A percentile compares a stretch with the other conserved stretches of the same genome.
Evolutionary conservation across 1,139 yeast genomes (phyloP).

Genomic region (Candida sanyaensis): DNA sequence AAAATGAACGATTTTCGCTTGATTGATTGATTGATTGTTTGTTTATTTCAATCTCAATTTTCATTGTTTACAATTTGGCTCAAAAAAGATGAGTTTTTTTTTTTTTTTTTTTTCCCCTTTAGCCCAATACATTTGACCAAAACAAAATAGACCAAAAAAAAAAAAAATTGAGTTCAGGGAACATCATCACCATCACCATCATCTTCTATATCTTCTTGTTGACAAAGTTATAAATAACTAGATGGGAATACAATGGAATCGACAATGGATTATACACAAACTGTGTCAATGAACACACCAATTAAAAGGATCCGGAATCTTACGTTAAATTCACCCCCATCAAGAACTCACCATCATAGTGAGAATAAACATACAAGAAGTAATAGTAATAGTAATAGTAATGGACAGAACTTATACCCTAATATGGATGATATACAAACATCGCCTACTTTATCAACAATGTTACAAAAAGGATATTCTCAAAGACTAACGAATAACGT

Average conservation of each 20-base stretch:
- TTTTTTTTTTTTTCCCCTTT: not conserved
- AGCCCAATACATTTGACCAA: not conserved
- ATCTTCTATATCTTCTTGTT: too few species aligned
- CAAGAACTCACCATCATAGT: conserved; percentile 5
- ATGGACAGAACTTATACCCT: conserved; percentile 17
- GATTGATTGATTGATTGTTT: not conserved
- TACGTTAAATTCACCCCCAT: conserved; percentile 33
- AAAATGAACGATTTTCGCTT: too few species aligned
- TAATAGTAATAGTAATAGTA: not conserved
- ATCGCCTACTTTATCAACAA: conserved; percentile 18
- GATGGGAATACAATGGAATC: not conserved
- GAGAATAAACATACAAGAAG: not conserved
- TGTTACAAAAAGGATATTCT: conserved; percentile 45
- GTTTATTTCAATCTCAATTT: not conserved
- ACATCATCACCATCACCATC: not conserved
- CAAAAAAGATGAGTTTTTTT: not conserved
- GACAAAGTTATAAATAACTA: not conserved
- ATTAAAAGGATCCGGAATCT: conserved; percentile 39
- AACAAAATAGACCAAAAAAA: not conserved
- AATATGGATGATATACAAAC: conserved; percentile 15
- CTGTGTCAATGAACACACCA: conserved; percentile 36
- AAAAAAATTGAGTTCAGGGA: not conserved
- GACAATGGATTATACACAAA: conserved; percentile 1
- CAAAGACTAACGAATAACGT: conserved; percentile 43
- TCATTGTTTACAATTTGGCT: not conserved